Evolutionary conservation across 352 stramenopile species (phyloP), one percentile per base, ranked within the genome.

Genomic region (Phytophthora cactorum): DNA sequence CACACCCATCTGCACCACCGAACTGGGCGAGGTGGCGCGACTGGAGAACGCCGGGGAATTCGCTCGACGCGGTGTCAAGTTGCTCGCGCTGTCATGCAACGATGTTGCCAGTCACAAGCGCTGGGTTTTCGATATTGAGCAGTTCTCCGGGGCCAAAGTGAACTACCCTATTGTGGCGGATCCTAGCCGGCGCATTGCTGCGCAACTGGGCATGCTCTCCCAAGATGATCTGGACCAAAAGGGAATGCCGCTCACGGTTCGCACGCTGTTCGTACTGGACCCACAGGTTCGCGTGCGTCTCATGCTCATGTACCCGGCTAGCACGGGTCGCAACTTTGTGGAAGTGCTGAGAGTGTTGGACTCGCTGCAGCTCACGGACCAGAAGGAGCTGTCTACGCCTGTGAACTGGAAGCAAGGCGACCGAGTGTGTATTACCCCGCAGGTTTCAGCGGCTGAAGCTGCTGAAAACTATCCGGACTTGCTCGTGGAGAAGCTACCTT

Each of bases 91-190:
- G 6, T 93, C 83, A 39, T 95, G 85, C 73, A 94, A 96, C 72
- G 73, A 81, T 45, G 77, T 86, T 52, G 78, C 79, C 14, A 91
- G 74, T 47, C 89, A 97, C 72, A 74, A 78, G 52, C 69, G 71
- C 31, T 97, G 90, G 89, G 85, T 97, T 57, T 62, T 68, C 25
- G 93, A 98, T 71, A 92, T 98, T 52, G 82, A 95, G 68, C 70
- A 78, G 34, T 87, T 78, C 64, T 90, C 81, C 9, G 86, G 89
- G 12, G 72, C 78, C 39, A 76, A 77, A 25, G 82, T 98, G 25
- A 78, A 92, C 32, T 98, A 91, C 79, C 94, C 95, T 12, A 97
- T 98, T 68, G 96, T 98, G 59, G 90, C 88, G 36, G 94, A 98
- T 72, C 39, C 75, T 38, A 82, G 84, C 46, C 88, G 88, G 53